These are phyloP conservation scores for Globisporangium rhizosaccharum DNA, from an alignment of 352 stramenopile genomes.

Conservation along the genomic window DNA sequence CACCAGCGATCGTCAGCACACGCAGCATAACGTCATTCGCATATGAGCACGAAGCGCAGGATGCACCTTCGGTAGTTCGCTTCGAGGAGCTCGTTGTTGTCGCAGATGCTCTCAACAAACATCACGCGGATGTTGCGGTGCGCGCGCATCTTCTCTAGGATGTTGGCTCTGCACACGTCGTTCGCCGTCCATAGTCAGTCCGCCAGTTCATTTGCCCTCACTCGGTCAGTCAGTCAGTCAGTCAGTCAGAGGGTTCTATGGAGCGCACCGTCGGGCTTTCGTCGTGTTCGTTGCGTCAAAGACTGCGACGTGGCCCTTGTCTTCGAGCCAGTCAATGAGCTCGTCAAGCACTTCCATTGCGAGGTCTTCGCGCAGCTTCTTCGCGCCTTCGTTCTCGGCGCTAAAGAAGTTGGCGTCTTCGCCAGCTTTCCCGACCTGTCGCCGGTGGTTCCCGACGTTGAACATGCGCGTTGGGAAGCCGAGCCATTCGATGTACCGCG, in stretches of 20 bases:
- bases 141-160: constrained; percentile 55
- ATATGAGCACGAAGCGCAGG: constrained; percentile 2
- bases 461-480: constrained; percentile 91
- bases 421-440: constrained; percentile 63
- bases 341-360: constrained; percentile 84
- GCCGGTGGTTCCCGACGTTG: constrained; percentile 93
- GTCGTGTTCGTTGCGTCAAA: constrained; percentile 97
- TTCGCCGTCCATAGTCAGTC: constrained; percentile 2
- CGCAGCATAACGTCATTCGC: constrained; percentile 2
- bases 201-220: no score
- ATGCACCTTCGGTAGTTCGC: constrained; percentile 86
- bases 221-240: background rate
- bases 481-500: constrained; percentile 92
- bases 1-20: constrained; percentile 9
- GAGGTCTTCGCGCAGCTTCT: constrained; percentile 82
- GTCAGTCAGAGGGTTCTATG: no score
- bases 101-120: constrained; percentile 95
- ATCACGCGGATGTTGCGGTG: constrained; percentile 82
- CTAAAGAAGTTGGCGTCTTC: constrained; percentile 90
- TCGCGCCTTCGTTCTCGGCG: constrained; percentile 79
- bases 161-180: constrained; percentile 27
- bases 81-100: constrained; percentile 88
- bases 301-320: constrained; percentile 88
- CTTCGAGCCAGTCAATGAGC: constrained; percentile 90
- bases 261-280: constrained; percentile 40